phyloP scores from a whole-genome alignment of 2,329 filamentous ascomycete genomes.

The Cryphonectria parasitica region DNA sequence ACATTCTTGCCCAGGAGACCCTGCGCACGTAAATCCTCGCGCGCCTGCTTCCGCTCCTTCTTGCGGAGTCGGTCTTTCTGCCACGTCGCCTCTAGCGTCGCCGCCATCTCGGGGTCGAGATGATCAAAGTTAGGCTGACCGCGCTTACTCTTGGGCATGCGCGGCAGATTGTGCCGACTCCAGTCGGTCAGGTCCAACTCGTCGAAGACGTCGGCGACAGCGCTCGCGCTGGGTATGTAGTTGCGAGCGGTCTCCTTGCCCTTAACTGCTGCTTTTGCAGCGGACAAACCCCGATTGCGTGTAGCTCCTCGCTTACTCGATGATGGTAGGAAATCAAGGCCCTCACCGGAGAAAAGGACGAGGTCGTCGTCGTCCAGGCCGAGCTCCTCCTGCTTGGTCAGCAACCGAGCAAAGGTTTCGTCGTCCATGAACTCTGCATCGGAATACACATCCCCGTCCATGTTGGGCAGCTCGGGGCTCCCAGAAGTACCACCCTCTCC shows the following conservation, averaged over 20 bases:
- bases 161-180: slow-evolving; percentile 65
- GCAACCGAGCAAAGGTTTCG: slow-evolving; percentile 62
- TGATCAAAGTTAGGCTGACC: slow-evolving; percentile 55
- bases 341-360: slow-evolving; percentile 53
- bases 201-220: slow-evolving; percentile 57
- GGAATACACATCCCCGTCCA: slow-evolving; percentile 32
- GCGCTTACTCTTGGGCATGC: slow-evolving; percentile 66
- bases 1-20: slow-evolving; percentile 66
- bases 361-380: slow-evolving; percentile 64
- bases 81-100: slow-evolving; percentile 62
- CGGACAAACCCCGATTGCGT: background rate
- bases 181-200: slow-evolving; percentile 88
- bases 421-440: slow-evolving; percentile 54
- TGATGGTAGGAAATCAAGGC: slow-evolving; percentile 3
- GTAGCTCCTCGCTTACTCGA: slow-evolving; percentile 14
- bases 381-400: slow-evolving; percentile 66
- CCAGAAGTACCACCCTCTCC: slow-evolving; percentile 36
- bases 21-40: slow-evolving; percentile 69
- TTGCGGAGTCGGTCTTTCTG: slow-evolving; percentile 73
- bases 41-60: slow-evolving; percentile 68
- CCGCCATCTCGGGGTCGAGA: slow-evolving; percentile 70
- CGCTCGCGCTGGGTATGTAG: slow-evolving; percentile 42
- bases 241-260: slow-evolving; percentile 5
- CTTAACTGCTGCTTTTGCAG: background rate
- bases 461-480: slow-evolving; percentile 35